Evolutionary conservation across 2,329 filamentous ascomycete genomes (phyloP).

Genomic region (Teratosphaeria destructans): DNA sequence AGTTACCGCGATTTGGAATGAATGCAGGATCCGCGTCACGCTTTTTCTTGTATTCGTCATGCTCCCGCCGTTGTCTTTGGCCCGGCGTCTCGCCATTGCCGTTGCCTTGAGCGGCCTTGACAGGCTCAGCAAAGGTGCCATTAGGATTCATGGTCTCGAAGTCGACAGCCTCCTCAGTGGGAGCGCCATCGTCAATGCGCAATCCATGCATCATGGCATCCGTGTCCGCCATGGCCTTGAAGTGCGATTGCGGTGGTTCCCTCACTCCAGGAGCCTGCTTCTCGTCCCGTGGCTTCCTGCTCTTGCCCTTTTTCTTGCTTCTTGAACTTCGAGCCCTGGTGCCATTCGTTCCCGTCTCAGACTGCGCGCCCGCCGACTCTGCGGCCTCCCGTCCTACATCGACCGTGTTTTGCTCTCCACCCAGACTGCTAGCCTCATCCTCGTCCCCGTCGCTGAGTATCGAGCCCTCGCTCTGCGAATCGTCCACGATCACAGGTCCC

Average conservation of each 20-base stretch:
- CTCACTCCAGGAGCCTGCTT: constrained; percentile 3
- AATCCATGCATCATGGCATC: constrained; percentile 52
- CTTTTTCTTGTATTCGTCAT: constrained; percentile 82
- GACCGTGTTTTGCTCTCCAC: constrained; percentile 20
- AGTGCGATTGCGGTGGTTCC: constrained; percentile 10
- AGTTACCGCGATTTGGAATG: constrained; percentile 85
- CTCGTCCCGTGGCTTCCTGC: constrained; percentile 16
- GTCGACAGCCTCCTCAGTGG: constrained; percentile 33
- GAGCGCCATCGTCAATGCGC: constrained; percentile 33
- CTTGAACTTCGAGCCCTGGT: constrained; percentile 18
- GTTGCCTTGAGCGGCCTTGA: constrained; percentile 18
- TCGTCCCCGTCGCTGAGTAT: constrained; percentile 47
- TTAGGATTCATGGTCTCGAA: constrained; percentile 41
- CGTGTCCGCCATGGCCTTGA: constrained; percentile 43
- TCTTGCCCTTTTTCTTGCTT: constrained; percentile 18
- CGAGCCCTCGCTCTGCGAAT: constrained; percentile 54
- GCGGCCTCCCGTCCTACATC: constrained; percentile 1
- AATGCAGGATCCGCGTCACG: constrained; percentile 84
- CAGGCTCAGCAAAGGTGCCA: constrained; percentile 23
- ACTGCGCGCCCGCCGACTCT: constrained; percentile 17
- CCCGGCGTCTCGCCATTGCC: constrained; percentile 44
- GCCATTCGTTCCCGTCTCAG: constrained; percentile 11
- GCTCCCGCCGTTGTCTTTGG: constrained; percentile 69
- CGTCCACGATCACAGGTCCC: constrained; percentile 44
- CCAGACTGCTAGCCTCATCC: constrained; percentile 31